Conservation (phyloP, 768 basidiomycete genomes). For the Lepiota venenata region DNA sequence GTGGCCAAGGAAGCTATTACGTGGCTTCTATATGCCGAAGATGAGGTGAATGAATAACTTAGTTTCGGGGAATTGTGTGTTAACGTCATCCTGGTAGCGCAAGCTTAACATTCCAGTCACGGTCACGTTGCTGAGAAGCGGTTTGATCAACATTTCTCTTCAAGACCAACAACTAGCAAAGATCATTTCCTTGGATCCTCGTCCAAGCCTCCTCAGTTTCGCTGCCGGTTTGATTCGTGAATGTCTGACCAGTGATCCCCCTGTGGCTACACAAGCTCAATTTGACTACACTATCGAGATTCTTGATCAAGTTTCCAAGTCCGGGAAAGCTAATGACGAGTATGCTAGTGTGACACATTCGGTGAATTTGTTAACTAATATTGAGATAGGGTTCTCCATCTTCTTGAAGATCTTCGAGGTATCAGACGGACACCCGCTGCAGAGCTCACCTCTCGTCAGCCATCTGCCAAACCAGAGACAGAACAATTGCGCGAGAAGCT, state of each 20-base stretch:
- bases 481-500: slow-evolving; percentile 75
- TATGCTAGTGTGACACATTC: slow-evolving; percentile 37
- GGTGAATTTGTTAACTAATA: slow-evolving; percentile 4
- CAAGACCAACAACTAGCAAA: slow-evolving; percentile 93
- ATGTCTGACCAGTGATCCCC: slow-evolving; percentile 77
- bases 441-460: slow-evolving; percentile 30
- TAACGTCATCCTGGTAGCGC: slow-evolving; percentile 47
- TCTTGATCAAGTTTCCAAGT: slow-evolving; percentile 66
- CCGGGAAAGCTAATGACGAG: slow-evolving; percentile 84
- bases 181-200: slow-evolving; percentile 73
- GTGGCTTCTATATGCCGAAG: slow-evolving; percentile 95
- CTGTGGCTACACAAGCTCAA: slow-evolving; percentile 75
- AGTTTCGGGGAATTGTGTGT: slow-evolving; percentile 5
- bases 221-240: slow-evolving; percentile 83
- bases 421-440: slow-evolving; percentile 47
- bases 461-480: slow-evolving; percentile 59
- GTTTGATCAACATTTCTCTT: slow-evolving; percentile 70
- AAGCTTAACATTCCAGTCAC: slow-evolving; percentile 97
- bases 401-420: slow-evolving; percentile 83
- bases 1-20: slow-evolving; percentile 96
- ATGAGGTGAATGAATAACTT: slow-evolving; percentile 60
- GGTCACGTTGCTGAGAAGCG: slow-evolving; percentile 79
- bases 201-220: slow-evolving; percentile 75
- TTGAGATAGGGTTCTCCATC: slow-evolving; percentile 50
- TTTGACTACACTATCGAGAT: slow-evolving; percentile 81